These are phyloP conservation scores for Metschnikowia peoriensis DNA, from an alignment of 805 yeast species.

Conservation along the genomic window DNA sequence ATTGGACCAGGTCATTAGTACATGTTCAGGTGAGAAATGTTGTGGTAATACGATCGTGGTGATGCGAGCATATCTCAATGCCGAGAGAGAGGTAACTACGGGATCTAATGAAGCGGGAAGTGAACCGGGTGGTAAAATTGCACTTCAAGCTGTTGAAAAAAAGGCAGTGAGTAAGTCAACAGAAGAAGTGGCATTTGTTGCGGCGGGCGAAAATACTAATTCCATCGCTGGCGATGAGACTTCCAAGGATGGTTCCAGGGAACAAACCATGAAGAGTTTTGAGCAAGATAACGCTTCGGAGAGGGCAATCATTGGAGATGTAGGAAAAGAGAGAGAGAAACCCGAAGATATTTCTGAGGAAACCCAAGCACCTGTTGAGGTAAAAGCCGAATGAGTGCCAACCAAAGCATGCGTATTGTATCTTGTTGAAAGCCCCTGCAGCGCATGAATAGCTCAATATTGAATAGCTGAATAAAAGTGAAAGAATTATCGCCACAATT, in stretches of 20 bases:
- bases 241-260: constrained; percentile 2
- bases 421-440: no score
- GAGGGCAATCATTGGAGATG: constrained; percentile 2
- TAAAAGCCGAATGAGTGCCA: background rate
- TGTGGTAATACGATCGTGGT: constrained; percentile 7
- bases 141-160: background rate
- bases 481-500: background rate
- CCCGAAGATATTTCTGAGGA: background rate
- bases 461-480: background rate
- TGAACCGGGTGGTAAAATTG: background rate
- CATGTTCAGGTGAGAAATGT: constrained; percentile 29
- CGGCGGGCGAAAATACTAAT: background rate
- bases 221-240: background rate
- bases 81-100: constrained; percentile 1
- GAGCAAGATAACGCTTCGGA: constrained; percentile 7
- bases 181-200: background rate
- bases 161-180: background rate
- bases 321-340: background rate
- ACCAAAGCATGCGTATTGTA: no score
- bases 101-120: background rate
- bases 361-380: background rate
- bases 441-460: background rate
- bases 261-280: constrained; percentile 1
- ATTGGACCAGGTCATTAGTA: constrained; percentile 41
- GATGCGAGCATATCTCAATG: constrained; percentile 9